These are phyloP conservation scores for Daldinia sp. DNA, from an alignment of 2,329 filamentous ascomycete genomes.

Conservation along the genomic window DNA sequence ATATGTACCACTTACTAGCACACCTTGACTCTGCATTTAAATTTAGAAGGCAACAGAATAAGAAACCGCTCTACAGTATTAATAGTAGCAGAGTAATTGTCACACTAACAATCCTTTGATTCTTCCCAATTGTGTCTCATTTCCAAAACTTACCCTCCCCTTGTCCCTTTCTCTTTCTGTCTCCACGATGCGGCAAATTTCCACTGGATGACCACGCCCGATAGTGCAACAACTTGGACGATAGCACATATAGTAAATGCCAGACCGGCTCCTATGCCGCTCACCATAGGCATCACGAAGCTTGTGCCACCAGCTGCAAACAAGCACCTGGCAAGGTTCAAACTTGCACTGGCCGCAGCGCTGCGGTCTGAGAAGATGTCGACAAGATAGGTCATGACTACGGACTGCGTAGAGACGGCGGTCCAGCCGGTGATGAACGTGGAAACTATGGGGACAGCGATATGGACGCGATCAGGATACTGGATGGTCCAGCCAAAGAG, in stretches of 20 bases:
- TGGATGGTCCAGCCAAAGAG: constrained; percentile 67
- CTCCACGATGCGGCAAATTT: constrained; percentile 56
- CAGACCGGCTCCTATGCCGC: constrained; percentile 59
- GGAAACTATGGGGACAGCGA: constrained; percentile 62
- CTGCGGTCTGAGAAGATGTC: constrained; percentile 64
- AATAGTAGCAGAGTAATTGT: background rate
- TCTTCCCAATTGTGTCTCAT: background rate
- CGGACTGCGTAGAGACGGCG: constrained; percentile 60
- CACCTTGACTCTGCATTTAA: background rate
- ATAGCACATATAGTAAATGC: constrained; percentile 61
- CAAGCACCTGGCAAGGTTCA: constrained; percentile 66
- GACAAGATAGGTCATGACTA: constrained; percentile 65
- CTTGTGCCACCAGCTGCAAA: constrained; percentile 65
- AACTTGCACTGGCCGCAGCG: constrained; percentile 64
- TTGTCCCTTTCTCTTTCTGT: constrained; percentile 31
- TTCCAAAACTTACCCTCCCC: constrained; percentile 2
- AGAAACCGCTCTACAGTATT: background rate
- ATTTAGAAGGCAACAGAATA: background rate
- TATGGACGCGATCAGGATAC: constrained; percentile 56
- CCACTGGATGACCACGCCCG: constrained; percentile 60
- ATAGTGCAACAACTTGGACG: constrained; percentile 59
- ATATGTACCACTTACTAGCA: too few species aligned
- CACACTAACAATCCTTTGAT: background rate
- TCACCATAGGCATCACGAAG: constrained; percentile 63
- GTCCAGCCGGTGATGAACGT: constrained; percentile 67